phyloP scores from a whole-genome alignment of 2,329 filamentous ascomycete genomes.

The Botryotinia convoluta region DNA sequence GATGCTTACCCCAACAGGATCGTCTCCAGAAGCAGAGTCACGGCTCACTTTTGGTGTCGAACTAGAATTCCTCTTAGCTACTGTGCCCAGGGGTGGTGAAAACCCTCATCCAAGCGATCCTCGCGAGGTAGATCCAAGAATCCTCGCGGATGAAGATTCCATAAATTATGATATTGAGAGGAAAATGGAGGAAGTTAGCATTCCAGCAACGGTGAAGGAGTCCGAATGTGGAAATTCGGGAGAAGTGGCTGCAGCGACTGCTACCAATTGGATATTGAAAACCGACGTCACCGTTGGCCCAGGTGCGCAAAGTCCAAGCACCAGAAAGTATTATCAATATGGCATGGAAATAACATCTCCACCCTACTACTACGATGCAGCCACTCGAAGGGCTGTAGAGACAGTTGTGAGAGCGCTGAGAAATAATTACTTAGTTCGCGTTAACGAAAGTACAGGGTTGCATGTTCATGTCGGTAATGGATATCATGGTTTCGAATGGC shows the following conservation, averaged over 20 bases:
- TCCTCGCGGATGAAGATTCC: background rate
- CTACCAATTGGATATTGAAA: background rate
- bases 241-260: background rate
- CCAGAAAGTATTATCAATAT: background rate
- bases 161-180: background rate
- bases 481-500: conserved; percentile 26
- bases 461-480: conserved; percentile 39
- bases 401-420: conserved; percentile 21
- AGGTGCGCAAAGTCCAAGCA: background rate
- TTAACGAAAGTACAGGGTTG: conserved; percentile 31
- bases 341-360: background rate
- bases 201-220: background rate
- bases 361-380: conserved; percentile 2
- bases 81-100: background rate
- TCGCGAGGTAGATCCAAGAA: background rate
- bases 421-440: conserved; percentile 25
- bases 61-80: conserved; percentile 7
- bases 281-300: background rate
- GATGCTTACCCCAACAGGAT: background rate
- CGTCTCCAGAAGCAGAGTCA: background rate
- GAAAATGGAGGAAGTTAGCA: background rate
- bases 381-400: background rate
- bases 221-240: fast-evolving
- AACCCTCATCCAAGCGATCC: background rate
- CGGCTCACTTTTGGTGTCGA: conserved; percentile 12